phyloP scores from a whole-genome alignment of 1,284 basidiomycete species.

The Meira miltonrushii region DNA sequence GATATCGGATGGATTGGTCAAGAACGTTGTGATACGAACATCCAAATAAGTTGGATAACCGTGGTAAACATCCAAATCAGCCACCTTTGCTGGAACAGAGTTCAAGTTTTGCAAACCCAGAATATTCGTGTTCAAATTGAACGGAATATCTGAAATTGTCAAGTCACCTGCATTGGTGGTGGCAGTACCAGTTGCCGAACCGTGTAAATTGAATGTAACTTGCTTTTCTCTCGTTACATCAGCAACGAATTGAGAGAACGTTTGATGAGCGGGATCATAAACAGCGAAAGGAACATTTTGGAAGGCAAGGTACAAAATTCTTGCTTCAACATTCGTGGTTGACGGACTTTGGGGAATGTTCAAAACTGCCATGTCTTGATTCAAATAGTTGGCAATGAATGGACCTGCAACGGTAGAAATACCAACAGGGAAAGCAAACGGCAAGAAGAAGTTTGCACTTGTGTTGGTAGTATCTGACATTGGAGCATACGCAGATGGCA shows the following conservation, averaged over 20 bases:
- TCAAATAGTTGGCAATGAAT: constrained; percentile 61
- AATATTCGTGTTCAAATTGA: constrained; percentile 63
- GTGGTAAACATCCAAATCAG: constrained; percentile 65
- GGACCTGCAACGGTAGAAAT: constrained; percentile 65
- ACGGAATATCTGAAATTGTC: constrained; percentile 60
- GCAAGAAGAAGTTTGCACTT: constrained; percentile 64
- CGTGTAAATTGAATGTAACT: constrained; percentile 62
- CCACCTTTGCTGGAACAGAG: constrained; percentile 61
- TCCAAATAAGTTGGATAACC: constrained; percentile 67
- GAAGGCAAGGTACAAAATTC: constrained; percentile 65
- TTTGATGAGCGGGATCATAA: constrained; percentile 55
- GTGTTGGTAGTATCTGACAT: constrained; percentile 62
- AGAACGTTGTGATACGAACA: constrained; percentile 60
- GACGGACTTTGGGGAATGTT: constrained; percentile 61
- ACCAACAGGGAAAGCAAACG: constrained; percentile 68
- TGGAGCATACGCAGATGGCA: constrained; percentile 58
- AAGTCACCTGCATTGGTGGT: constrained; percentile 67
- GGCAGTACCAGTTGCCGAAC: constrained; percentile 62
- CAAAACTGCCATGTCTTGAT: constrained; percentile 63
- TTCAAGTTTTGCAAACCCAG: constrained; percentile 66
- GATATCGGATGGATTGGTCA: constrained; percentile 60
- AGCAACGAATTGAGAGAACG: constrained; percentile 65
- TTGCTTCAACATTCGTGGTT: constrained; percentile 62
- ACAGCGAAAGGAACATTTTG: constrained; percentile 63
- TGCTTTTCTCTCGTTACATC: constrained; percentile 60